phyloP scores from a whole-genome alignment of 179 eudicot genomes.

The Spinacia oleracea region DNA sequence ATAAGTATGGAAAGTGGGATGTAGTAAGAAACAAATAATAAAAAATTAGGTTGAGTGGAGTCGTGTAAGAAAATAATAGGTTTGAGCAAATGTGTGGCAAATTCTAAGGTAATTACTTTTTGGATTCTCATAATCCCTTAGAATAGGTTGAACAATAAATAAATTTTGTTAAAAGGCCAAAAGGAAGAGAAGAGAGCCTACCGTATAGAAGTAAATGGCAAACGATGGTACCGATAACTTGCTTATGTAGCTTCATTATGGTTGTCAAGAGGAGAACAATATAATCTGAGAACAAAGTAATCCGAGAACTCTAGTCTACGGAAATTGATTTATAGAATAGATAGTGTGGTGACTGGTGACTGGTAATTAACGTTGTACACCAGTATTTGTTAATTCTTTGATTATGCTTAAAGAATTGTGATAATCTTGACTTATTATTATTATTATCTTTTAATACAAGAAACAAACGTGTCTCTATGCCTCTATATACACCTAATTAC shows the following conservation, averaged over 20 bases:
- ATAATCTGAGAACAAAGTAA: not conserved
- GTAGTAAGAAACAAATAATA: no score
- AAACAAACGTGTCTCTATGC: constrained; percentile 11
- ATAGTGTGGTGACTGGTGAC: no score
- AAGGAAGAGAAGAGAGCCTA: constrained; percentile 9
- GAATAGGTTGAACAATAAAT: not conserved
- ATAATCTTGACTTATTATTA: constrained; percentile 12
- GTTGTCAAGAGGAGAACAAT: not conserved
- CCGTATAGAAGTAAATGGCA: constrained; percentile 35
- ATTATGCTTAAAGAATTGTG: constrained; percentile 50
- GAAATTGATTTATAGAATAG: constrained; percentile 13
- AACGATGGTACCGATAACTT: constrained; percentile 4
- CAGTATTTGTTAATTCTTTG: constrained; percentile 30
- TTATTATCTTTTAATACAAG: constrained; percentile 30
- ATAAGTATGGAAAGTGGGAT: no score
- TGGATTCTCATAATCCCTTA: no score
- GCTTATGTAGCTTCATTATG: constrained; percentile 30
- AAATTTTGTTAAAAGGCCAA: not conserved
- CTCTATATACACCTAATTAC: not conserved
- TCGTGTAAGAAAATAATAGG: no score
- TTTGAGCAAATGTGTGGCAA: no score
- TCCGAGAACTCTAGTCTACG: not conserved
- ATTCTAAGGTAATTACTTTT: no score
- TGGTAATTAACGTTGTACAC: no score
- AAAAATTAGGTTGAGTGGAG: no score